Percentiles rank a stretch among this genome's conserved stretches.
Evolutionary conservation across 495 filamentous ascomycete genomes (phyloP).

Genomic region (Ramalina intermedia): DNA sequence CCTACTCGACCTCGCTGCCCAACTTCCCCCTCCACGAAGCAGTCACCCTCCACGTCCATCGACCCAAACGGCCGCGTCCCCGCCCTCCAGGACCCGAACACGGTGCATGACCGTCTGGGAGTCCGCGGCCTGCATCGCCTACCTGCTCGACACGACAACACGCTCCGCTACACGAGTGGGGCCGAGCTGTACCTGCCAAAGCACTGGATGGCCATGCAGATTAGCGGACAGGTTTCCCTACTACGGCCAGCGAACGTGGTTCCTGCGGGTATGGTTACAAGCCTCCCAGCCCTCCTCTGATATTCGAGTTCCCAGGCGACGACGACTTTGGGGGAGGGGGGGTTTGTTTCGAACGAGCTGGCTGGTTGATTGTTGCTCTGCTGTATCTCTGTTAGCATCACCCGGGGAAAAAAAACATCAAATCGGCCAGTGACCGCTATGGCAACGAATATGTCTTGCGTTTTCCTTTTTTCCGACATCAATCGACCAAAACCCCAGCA

Average conservation of each 20-base stretch:
- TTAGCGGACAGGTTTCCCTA: slow-evolving; percentile 25
- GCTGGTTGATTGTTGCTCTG: too few species aligned
- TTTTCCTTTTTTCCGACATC: too few species aligned
- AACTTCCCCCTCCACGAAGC: slow-evolving; percentile 4
- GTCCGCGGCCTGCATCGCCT: slow-evolving; percentile 25
- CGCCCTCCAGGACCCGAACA: slow-evolving; percentile 25
- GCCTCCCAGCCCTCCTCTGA: too few species aligned
- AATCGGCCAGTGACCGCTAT: slow-evolving; percentile 32
- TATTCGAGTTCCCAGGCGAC: too few species aligned
- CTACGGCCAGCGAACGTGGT: slow-evolving; percentile 22
- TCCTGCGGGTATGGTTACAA: too few species aligned
- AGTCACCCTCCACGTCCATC: neutral
- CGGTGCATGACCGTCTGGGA: slow-evolving; percentile 28
- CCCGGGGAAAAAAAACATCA: slow-evolving; percentile 24
- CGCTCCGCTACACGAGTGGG: slow-evolving; percentile 27
- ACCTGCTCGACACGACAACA: slow-evolving; percentile 38
- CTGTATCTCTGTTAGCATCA: too few species aligned
- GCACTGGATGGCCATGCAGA: slow-evolving; percentile 29
- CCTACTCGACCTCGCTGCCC: slow-evolving; percentile 18
- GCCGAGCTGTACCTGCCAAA: slow-evolving; percentile 20
- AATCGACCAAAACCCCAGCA: too few species aligned
- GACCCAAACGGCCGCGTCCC: slow-evolving; percentile 19
- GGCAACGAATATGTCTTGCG: slow-evolving; percentile 18
- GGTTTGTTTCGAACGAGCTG: too few species aligned
- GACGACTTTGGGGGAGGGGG: too few species aligned